Evolutionary conservation across 73 alveolate genomes (phyloP).

Genomic region (Tetrahymena borealis): DNA sequence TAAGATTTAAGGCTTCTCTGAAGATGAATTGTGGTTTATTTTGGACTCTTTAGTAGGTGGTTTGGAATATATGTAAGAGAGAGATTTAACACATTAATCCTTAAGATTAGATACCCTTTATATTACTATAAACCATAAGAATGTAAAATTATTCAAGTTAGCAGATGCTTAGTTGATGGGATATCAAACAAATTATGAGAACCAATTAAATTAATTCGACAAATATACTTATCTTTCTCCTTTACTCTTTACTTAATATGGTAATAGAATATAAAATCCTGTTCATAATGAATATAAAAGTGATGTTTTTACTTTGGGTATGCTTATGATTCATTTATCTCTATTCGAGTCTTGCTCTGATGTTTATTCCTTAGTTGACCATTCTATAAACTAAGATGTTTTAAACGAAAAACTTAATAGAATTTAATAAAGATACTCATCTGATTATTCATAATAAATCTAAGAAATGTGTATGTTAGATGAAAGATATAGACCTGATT

Average conservation of each 20-base stretch:
- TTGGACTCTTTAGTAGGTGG: neutral
- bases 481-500: neutral
- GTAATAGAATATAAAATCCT: neutral
- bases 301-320: slow-evolving; percentile 37
- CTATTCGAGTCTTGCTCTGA: slow-evolving; percentile 16
- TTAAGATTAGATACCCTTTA: neutral
- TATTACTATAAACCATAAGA: neutral
- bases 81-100: neutral
- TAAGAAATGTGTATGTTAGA: neutral
- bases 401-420: neutral
- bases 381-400: neutral
- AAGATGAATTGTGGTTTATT: neutral
- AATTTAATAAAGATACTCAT: neutral
- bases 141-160: neutral
- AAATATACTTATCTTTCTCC: neutral
- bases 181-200: neutral
- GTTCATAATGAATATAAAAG: slow-evolving; percentile 29
- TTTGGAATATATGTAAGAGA: neutral
- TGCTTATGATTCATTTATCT: slow-evolving; percentile 21
- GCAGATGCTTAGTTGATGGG: neutral
- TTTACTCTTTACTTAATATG: neutral
- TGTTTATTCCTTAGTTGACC: neutral
- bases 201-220: neutral
- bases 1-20: neutral
- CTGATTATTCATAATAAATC: neutral